Conservation (phyloP, 306 rosid species). For the Dryas drummondii region DNA sequence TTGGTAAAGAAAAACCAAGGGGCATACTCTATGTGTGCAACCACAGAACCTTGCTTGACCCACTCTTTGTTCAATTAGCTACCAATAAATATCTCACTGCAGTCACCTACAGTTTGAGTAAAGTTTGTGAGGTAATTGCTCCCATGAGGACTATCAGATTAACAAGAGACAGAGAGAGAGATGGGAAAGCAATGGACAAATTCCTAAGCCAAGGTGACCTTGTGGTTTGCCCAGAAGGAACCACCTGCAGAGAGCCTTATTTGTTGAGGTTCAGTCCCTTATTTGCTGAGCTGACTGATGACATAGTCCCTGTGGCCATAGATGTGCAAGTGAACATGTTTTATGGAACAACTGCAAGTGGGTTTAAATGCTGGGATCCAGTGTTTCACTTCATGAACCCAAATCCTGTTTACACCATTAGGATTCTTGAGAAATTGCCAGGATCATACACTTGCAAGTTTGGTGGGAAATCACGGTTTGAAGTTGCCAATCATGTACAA, state of each 20-base stretch:
- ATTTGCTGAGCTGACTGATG: constrained; percentile 59
- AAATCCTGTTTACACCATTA: constrained; percentile 29
- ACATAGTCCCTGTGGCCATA: constrained; percentile 63
- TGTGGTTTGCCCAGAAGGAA: constrained; percentile 81
- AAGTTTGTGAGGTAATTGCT: constrained; percentile 43
- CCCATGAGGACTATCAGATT: constrained; percentile 53
- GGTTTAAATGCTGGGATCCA: constrained; percentile 54
- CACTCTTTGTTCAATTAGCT: constrained; percentile 45
- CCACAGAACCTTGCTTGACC: constrained; percentile 78
- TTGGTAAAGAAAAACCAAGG: constrained; percentile 16
- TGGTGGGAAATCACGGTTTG: constrained; percentile 50
- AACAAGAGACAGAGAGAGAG: constrained; percentile 51
- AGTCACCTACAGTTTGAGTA: constrained; percentile 64
- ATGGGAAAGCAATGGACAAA: constrained; percentile 42
- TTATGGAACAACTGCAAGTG: constrained; percentile 68
- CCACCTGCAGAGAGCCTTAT: constrained; percentile 79
- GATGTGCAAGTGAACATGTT: constrained; percentile 54
- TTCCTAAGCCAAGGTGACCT: constrained; percentile 46
- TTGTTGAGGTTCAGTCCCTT: constrained; percentile 71
- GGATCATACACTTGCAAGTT: constrained; percentile 30
- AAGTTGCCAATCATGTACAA: constrained; percentile 69
- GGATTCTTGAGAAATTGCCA: constrained; percentile 39
- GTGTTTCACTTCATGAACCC: constrained; percentile 53
- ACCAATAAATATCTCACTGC: constrained; percentile 40
- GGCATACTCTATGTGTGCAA: constrained; percentile 63